Conservation (phyloP, 495 filamentous ascomycete species). For the Daldinia concentrica region DNA sequence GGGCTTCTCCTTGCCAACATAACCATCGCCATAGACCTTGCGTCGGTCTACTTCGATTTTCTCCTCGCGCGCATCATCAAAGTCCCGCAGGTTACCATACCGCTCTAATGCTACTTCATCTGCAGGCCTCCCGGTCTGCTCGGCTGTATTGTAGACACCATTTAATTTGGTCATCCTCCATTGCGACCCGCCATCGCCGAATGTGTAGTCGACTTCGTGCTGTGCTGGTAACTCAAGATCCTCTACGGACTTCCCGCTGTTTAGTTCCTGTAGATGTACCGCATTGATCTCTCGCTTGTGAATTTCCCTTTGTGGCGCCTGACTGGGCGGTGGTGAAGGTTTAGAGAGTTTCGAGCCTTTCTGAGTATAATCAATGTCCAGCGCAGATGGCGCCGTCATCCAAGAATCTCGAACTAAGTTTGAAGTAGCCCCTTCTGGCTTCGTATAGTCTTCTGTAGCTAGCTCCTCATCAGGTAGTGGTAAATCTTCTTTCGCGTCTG, state of each 20-base stretch:
- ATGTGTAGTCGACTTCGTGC: slow-evolving; percentile 80
- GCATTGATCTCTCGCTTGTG: slow-evolving; percentile 83
- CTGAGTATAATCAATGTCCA: slow-evolving; percentile 88
- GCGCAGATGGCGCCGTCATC: slow-evolving; percentile 88
- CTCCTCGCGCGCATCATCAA: slow-evolving; percentile 95
- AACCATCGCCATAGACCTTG: slow-evolving; percentile 83
- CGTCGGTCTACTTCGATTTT: slow-evolving; percentile 90
- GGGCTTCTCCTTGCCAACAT: slow-evolving; percentile 87
- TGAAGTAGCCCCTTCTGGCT: slow-evolving; percentile 24
- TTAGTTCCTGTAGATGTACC: slow-evolving; percentile 69
- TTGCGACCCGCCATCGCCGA: slow-evolving; percentile 87
- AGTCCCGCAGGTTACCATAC: slow-evolving; percentile 82
- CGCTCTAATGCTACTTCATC: slow-evolving; percentile 85
- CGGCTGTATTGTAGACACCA: slow-evolving; percentile 80
- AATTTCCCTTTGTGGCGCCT: slow-evolving; percentile 78
- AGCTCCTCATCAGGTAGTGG: slow-evolving; percentile 58
- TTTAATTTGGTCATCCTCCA: slow-evolving; percentile 97
- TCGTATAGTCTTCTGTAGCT: slow-evolving; percentile 38
- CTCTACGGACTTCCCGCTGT: slow-evolving; percentile 51
- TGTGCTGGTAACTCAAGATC: slow-evolving; percentile 60
- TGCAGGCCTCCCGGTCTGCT: slow-evolving; percentile 73
- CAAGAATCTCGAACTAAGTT: slow-evolving; percentile 74
- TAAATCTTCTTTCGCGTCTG: slow-evolving; percentile 59
- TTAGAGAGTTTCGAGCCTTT: slow-evolving; percentile 62
- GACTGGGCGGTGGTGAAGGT: slow-evolving; percentile 61